Conservation (phyloP, 2,329 filamentous ascomycete genomes). For the Hymenotorrendiella dingleyae region DNA sequence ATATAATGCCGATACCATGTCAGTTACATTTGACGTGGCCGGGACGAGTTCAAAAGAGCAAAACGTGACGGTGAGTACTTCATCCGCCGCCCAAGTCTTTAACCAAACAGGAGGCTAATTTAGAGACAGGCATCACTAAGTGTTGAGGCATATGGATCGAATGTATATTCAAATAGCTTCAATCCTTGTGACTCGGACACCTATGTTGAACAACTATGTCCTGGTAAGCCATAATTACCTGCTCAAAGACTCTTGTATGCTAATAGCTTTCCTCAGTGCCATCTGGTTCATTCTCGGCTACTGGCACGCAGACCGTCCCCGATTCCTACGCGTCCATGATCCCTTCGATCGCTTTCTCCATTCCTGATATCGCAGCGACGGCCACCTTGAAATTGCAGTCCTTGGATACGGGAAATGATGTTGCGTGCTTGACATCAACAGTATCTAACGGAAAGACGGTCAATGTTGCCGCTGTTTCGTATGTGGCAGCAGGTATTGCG, state of each 20-base stretch:
- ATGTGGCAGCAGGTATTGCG: conserved; percentile 76
- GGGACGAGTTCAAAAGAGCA: conserved; percentile 68
- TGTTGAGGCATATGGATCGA: conserved; percentile 77
- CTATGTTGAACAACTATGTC: conserved; percentile 71
- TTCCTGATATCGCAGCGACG: conserved; percentile 84
- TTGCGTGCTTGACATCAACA: conserved; percentile 77
- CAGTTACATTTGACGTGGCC: conserved; percentile 73
- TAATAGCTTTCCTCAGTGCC: conserved; percentile 50
- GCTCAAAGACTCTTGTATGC: neutral
- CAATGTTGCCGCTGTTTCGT: conserved; percentile 69
- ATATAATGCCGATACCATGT: conserved; percentile 70
- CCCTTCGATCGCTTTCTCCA: conserved; percentile 79
- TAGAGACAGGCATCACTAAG: conserved; percentile 40
- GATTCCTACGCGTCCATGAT: conserved; percentile 66
- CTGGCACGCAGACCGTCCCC: conserved; percentile 67
- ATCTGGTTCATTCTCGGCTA: conserved; percentile 64
- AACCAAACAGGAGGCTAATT: neutral
- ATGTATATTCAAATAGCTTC: conserved; percentile 74
- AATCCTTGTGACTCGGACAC: conserved; percentile 70
- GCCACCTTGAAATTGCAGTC: conserved; percentile 72
- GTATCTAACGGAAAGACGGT: conserved; percentile 86
- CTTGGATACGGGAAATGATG: conserved; percentile 50
- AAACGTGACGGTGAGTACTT: conserved; percentile 44
- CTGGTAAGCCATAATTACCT: conserved; percentile 50
- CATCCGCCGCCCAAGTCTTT: neutral